These are phyloP conservation scores for Fusarium sp. DNA, from an alignment of 2,329 filamentous ascomycete genomes.

Conservation along the genomic window DNA sequence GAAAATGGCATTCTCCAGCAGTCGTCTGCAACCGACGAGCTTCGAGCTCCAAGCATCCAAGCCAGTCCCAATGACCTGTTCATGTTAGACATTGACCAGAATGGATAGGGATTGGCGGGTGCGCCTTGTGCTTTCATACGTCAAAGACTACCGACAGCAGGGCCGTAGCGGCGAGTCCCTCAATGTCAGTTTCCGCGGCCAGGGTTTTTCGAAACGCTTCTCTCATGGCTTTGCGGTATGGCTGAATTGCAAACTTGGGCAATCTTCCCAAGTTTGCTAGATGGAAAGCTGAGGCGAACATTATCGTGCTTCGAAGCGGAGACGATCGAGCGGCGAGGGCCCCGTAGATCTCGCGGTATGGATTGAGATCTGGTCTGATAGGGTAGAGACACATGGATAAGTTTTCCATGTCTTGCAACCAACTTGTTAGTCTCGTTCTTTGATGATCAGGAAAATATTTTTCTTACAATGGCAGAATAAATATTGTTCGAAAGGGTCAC, in stretches of 20 bases:
- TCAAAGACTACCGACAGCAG: constrained; percentile 9
- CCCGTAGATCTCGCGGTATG: constrained; percentile 2
- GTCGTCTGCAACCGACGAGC: neutral
- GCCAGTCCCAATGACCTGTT: neutral
- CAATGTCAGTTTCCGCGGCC: neutral
- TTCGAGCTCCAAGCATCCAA: constrained; percentile 6
- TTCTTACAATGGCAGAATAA: neutral
- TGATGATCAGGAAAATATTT: neutral
- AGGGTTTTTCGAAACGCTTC: neutral
- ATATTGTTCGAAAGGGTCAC: neutral
- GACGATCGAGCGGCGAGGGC: neutral
- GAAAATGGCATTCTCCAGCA: neutral
- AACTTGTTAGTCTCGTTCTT: neutral
- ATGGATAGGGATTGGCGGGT: neutral
- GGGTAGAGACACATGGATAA: neutral
- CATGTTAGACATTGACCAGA: neutral
- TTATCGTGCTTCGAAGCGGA: neutral
- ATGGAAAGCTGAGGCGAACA: constrained; percentile 9
- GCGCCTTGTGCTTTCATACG: neutral
- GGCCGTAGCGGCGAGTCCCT: neutral
- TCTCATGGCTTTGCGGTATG: neutral
- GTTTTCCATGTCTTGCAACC: neutral
- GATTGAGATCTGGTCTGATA: neutral
- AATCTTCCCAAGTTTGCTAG: constrained; percentile 1
- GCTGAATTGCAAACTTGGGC: neutral